These are phyloP conservation scores for Begonia peltatifolia DNA, from an alignment of 306 rosid genomes.

Conservation along the genomic window DNA sequence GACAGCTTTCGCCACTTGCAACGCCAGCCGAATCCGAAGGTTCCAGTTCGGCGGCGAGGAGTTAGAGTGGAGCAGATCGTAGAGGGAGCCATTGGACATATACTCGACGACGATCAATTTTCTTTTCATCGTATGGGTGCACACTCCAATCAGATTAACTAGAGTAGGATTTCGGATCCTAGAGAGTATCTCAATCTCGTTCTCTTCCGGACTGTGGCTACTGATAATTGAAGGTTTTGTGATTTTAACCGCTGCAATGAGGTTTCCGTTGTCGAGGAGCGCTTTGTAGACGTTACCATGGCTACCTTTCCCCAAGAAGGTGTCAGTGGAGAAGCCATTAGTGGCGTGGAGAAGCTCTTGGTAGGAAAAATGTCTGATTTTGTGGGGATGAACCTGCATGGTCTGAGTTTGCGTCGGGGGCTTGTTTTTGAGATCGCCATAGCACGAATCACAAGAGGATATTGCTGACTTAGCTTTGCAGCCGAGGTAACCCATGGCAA, in stretches of 20 bases:
- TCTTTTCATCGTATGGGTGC: slow-evolving; percentile 1
- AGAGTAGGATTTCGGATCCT: not conserved
- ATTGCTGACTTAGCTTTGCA: slow-evolving; percentile 72
- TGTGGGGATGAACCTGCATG: slow-evolving; percentile 1
- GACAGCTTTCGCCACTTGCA: slow-evolving; percentile 65
- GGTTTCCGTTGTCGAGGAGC: slow-evolving; percentile 25
- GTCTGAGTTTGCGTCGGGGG: not conserved
- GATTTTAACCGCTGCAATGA: slow-evolving; percentile 62
- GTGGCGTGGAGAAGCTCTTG: not conserved
- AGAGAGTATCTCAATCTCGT: slow-evolving; percentile 60
- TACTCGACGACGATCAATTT: slow-evolving; percentile 2
- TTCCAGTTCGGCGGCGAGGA: slow-evolving; percentile 60
- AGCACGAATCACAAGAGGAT: slow-evolving; percentile 51
- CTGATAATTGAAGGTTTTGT: slow-evolving; percentile 27
- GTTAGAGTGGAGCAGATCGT: slow-evolving; percentile 40
- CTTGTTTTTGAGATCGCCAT: slow-evolving; percentile 31
- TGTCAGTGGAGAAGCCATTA: not conserved
- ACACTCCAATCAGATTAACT: slow-evolving; percentile 25
- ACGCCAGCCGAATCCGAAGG: slow-evolving; percentile 34
- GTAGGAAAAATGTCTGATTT: slow-evolving; percentile 33
- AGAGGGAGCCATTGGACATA: slow-evolving; percentile 49
- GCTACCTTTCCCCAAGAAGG: slow-evolving; percentile 12
- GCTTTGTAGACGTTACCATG: slow-evolving; percentile 1
- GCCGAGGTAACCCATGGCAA: slow-evolving; percentile 55
- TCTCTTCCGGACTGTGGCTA: slow-evolving; percentile 34